These are phyloP conservation scores for Cyclotella distinguenda DNA, from an alignment of 108 stramenopile genomes.

Conservation along the genomic window DNA sequence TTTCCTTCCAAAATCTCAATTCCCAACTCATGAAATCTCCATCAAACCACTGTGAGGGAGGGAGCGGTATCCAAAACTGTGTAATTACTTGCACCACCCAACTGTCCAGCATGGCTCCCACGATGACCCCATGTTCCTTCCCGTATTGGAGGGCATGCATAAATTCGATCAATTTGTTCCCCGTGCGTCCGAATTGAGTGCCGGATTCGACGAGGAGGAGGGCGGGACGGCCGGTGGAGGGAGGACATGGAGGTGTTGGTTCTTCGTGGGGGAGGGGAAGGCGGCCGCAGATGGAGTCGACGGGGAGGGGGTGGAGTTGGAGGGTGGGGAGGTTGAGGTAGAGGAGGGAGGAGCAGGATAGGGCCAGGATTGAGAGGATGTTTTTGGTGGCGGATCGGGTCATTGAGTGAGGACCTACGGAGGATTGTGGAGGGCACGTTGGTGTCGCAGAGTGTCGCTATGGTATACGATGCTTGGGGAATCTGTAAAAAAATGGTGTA, in stretches of 20 bases:
- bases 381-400: no score
- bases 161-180: constrained; percentile 42
- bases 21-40: background rate
- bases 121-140: constrained; percentile 16
- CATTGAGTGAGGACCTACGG: no score
- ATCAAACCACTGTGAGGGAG: background rate
- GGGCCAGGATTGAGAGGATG: no score
- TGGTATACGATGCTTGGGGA: no score
- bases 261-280: background rate
- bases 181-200: constrained; percentile 24
- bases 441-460: no score
- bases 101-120: constrained; percentile 25
- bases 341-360: no score
- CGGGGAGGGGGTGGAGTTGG: no score
- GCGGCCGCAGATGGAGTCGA: no score
- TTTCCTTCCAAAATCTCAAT: constrained; percentile 16
- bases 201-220: constrained; percentile 13
- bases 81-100: constrained; percentile 34
- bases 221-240: background rate
- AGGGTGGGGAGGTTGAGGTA: no score
- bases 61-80: constrained; percentile 42
- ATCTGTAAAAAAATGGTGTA: no score
- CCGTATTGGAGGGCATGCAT: constrained; percentile 44
- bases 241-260: background rate
- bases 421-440: no score